These are phyloP conservation scores for Metschnikowia amazonensis DNA, from an alignment of 805 yeast genomes.

Conservation along the genomic window DNA sequence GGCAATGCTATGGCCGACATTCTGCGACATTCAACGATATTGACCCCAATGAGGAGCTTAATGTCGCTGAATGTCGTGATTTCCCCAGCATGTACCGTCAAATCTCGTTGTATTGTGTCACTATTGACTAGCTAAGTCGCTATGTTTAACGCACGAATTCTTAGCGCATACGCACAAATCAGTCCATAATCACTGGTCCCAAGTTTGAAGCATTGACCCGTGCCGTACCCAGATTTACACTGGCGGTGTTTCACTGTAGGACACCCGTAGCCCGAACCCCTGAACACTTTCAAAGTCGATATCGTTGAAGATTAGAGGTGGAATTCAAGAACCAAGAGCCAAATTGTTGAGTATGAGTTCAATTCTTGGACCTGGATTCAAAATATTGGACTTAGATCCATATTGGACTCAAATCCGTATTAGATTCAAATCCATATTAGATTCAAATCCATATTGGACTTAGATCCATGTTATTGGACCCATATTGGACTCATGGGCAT, in stretches of 20 bases:
- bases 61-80: too few species aligned
- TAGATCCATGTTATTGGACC: too few species aligned
- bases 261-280: neutral
- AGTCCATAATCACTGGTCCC: neutral
- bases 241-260: neutral
- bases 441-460: too few species aligned
- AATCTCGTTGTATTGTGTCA: neutral
- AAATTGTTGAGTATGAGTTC: neutral
- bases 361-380: neutral
- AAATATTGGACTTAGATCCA: too few species aligned
- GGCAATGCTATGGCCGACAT: neutral
- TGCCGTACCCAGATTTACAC: neutral
- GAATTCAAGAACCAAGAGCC: neutral
- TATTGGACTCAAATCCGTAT: too few species aligned
- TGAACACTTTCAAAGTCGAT: neutral
- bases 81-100: too few species aligned
- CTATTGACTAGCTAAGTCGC: neutral
- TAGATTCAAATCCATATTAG: too few species aligned
- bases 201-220: neutral
- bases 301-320: neutral
- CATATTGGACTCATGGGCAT: too few species aligned
- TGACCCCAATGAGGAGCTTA: too few species aligned
- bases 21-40: too few species aligned
- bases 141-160: neutral
- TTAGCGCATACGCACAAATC: constrained; percentile 4